Evolutionary conservation across 2,329 filamentous ascomycete genomes (phyloP).

Genomic region (Botrytis paeoniae): DNA sequence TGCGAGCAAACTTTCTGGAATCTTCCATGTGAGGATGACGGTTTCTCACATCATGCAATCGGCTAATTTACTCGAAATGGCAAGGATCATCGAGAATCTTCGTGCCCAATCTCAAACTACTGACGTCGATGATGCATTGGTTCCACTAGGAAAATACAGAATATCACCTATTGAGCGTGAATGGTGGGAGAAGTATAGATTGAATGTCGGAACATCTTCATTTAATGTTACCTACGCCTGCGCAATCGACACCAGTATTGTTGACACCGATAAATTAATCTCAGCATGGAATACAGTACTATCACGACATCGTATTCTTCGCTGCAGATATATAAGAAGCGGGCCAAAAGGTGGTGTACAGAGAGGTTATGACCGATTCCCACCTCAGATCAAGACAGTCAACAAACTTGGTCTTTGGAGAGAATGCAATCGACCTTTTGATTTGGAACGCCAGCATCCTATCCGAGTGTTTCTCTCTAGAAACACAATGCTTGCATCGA

Average conservation of each 20-base stretch:
- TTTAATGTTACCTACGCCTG: slow-evolving; percentile 36
- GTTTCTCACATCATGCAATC: slow-evolving; percentile 27
- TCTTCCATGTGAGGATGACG: slow-evolving; percentile 22
- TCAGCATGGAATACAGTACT: slow-evolving; percentile 30
- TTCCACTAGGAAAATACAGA: slow-evolving; percentile 4
- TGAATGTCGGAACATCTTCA: slow-evolving; percentile 22
- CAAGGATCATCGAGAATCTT: slow-evolving; percentile 4
- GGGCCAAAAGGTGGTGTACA: background rate
- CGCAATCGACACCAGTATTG: background rate
- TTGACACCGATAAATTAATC: slow-evolving; percentile 27
- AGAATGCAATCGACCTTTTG: slow-evolving; percentile 32
- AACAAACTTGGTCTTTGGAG: slow-evolving; percentile 19
- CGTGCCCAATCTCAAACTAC: background rate
- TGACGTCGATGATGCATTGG: background rate
- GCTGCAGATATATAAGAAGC: slow-evolving; percentile 17
- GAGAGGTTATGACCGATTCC: slow-evolving; percentile 9
- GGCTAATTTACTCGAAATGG: slow-evolving; percentile 9
- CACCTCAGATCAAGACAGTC: slow-evolving; percentile 16
- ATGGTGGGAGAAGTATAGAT: slow-evolving; percentile 18
- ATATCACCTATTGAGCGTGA: slow-evolving; percentile 21
- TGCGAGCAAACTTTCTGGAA: slow-evolving; percentile 19
- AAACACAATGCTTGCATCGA: slow-evolving; percentile 29
- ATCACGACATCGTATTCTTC: slow-evolving; percentile 20
- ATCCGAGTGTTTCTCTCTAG: slow-evolving; percentile 35
- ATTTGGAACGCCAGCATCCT: slow-evolving; percentile 27